A percentile compares a stretch with the other conserved stretches of the same genome.
Evolutionary conservation across 768 basidiomycete species (phyloP).

Genomic region (Hygrophorus russula): DNA sequence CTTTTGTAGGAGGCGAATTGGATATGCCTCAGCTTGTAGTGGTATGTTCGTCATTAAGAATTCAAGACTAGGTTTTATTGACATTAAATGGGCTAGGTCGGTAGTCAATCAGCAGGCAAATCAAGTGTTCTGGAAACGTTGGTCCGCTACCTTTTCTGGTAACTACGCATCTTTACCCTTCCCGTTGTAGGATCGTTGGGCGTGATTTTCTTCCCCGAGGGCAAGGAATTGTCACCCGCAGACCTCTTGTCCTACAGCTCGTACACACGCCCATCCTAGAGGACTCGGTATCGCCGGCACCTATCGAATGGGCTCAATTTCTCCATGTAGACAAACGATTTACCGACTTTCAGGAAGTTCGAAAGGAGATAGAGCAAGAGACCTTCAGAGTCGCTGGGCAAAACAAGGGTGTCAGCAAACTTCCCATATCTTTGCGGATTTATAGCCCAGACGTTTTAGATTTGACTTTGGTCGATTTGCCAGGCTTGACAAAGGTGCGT

Average conservation of each 20-base stretch:
- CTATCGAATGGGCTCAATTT: constrained; percentile 93
- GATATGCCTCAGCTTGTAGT: constrained; percentile 90
- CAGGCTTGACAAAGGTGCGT: constrained; percentile 85
- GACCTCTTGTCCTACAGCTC: constrained; percentile 92
- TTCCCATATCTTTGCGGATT: constrained; percentile 92
- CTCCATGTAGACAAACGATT: constrained; percentile 93
- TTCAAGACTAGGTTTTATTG: not conserved
- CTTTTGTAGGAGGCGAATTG: constrained; percentile 63
- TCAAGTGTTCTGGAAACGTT: constrained; percentile 94
- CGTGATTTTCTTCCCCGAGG: constrained; percentile 84
- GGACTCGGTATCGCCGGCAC: constrained; percentile 32
- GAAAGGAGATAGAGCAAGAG: constrained; percentile 96
- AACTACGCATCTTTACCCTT: not conserved
- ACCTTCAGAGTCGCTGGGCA: constrained; percentile 96
- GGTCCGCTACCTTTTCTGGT: constrained; percentile 20
- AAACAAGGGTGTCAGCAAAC: constrained; percentile 95
- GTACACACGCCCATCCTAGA: constrained; percentile 77
- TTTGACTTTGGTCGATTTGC: constrained; percentile 91
- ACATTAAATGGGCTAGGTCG: constrained; percentile 47
- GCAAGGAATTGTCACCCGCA: constrained; percentile 89
- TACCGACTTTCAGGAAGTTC: constrained; percentile 91
- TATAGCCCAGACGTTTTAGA: constrained; percentile 94
- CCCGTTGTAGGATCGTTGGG: constrained; percentile 70
- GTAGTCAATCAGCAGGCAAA: constrained; percentile 94
- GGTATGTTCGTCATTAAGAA: constrained; percentile 33